Conservation (phyloP, 1,284 basidiomycete genomes). For the Fomitopsis schrenkii region DNA sequence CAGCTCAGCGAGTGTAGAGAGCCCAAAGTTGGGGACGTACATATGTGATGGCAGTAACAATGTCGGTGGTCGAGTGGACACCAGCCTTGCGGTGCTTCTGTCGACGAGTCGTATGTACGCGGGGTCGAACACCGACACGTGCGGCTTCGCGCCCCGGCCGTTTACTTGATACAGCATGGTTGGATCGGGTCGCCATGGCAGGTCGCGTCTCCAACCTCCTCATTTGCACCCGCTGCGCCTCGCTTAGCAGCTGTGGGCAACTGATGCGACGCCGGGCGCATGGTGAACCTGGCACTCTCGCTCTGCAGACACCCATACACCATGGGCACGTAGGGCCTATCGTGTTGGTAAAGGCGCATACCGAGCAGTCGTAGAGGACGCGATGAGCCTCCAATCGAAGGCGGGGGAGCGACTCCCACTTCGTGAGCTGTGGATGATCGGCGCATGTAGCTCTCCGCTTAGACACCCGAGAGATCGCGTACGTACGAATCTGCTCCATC, state of each 20-base stretch:
- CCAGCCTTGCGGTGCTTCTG: constrained; percentile 20
- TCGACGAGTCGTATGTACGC: constrained; percentile 13
- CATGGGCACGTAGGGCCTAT: constrained; percentile 52
- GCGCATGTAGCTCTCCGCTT: constrained; percentile 32
- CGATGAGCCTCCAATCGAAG: constrained; percentile 43
- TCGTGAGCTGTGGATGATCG: constrained; percentile 17
- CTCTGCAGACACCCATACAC: constrained; percentile 47
- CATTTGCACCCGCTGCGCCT: constrained; percentile 27
- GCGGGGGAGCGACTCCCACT: constrained; percentile 43
- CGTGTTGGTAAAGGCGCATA: constrained; percentile 48
- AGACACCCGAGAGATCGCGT: constrained; percentile 24
- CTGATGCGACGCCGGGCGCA: constrained; percentile 27
- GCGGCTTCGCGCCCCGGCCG: not conserved
- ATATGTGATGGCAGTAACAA: constrained; percentile 28
- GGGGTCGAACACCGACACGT: constrained; percentile 1
- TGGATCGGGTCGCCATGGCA: not conserved
- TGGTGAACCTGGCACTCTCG: constrained; percentile 21
- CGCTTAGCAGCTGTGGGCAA: constrained; percentile 31
- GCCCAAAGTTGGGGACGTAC: constrained; percentile 15
- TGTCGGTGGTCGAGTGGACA: constrained; percentile 22
- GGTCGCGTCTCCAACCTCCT: constrained; percentile 15
- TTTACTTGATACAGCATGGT: not conserved
- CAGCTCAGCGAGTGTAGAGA: not conserved
- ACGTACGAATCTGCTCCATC: constrained; percentile 20
- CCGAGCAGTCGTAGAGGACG: constrained; percentile 44